A percentile compares a stretch with the other conserved stretches of the same genome.
These are phyloP conservation scores for Chytridium lagenaria DNA, from an alignment of 371 early-diverging fungal genomes.

Conservation along the genomic window DNA sequence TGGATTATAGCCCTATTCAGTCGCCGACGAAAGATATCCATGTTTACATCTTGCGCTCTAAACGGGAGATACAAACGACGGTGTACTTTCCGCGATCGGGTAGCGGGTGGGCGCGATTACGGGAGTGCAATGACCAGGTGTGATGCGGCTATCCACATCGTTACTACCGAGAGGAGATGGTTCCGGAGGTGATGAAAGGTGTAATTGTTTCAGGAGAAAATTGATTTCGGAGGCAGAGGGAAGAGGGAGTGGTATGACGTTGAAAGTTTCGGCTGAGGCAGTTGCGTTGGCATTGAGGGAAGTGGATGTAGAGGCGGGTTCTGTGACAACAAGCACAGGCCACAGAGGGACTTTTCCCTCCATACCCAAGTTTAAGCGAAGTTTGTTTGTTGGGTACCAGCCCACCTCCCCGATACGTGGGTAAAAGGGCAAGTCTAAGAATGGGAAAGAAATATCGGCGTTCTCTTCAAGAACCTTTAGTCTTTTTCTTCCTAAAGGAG, in stretches of 20 bases:
- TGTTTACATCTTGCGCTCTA: background rate
- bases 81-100: background rate
- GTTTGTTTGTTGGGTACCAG: conserved; percentile 1
- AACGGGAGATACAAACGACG: background rate
- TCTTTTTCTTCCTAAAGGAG: background rate
- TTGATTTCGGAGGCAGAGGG: conserved; percentile 12
- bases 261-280: background rate
- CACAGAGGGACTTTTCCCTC: background rate
- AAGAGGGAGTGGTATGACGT: conserved; percentile 3
- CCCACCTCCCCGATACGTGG: conserved; percentile 5
- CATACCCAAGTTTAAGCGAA: background rate
- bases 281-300: too few relatives aligned
- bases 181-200: too few relatives aligned
- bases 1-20: conserved; percentile 6
- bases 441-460: background rate
- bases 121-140: conserved; percentile 15
- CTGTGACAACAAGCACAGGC: conserved; percentile 7
- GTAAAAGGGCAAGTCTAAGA: background rate
- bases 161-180: too few relatives aligned
- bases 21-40: background rate
- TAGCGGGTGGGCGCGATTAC: background rate
- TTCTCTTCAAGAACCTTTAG: background rate
- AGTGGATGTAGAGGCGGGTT: too few relatives aligned
- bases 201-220: background rate
- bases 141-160: background rate